Base-by-base conservation (phyloP, 768 basidiomycete species). In the Mycena chlorophos region DNA sequence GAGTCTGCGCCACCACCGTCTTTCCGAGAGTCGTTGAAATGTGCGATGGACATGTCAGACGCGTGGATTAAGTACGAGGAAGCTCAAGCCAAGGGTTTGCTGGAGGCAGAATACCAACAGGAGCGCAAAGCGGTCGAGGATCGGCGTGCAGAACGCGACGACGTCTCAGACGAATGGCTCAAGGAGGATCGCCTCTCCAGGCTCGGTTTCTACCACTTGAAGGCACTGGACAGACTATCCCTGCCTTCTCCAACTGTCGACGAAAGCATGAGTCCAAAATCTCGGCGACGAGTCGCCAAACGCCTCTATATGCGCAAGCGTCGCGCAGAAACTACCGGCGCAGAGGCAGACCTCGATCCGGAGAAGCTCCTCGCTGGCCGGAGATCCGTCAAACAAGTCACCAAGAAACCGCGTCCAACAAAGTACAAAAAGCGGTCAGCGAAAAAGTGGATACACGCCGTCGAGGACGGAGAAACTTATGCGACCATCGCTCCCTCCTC, bases 281-380 rank as follows among this genome's bases (percentile, higher is more conserved):
- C 79, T 8, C 83, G 83, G 5, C 79, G 84, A 29, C 82, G 79
- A n/a, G 58, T 81, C 22, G 71, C 72, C 55, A 89, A 89, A 55
- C 76, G 87, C 34, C 71, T 90, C 5, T 81, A 87, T 60, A 90
- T 90, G 89, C 83, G 88, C 4, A 79, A 81, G 26, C 85, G 82
- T 65, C 79, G 88, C 39, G 88, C 89, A 3, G 69, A 73, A 26
- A 68, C 73, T 28, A 63, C 65, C 26, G 86, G 75, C 37, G 67
- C 60, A 13, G 65, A 56, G 8, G 68, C 68, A 5, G 69, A 68
- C 49, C 58, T 67, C n/a, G 65, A 61, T 16, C 29, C 66, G 0
- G 60, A 55, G n/a, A 75, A 71, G 58, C 64, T 80, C 51, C 62
- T 64, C 61, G 75, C 64, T 52, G 78, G 79, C 16, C 67, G 75